Conservation (phyloP, 495 filamentous ascomycete species). For the Penicillium goetzii region DNA sequence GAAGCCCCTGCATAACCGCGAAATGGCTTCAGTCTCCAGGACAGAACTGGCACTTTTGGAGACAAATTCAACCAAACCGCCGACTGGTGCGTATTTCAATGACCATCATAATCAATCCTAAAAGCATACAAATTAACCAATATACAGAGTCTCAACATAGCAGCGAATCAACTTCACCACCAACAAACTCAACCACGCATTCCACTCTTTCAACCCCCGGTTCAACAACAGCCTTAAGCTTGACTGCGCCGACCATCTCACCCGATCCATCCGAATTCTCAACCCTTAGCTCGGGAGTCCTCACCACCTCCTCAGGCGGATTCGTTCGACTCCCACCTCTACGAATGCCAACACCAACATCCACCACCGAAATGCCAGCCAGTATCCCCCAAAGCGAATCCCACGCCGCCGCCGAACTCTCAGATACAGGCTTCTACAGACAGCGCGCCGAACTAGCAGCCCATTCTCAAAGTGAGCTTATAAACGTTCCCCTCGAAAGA, state of each 20-base stretch:
- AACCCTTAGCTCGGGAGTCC: neutral
- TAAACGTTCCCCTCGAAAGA: conserved; percentile 34
- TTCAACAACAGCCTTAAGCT: conserved; percentile 2
- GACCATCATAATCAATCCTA: neutral
- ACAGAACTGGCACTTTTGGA: neutral
- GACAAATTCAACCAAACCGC: neutral
- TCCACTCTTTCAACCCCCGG: neutral
- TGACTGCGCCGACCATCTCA: neutral
- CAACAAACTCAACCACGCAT: neutral
- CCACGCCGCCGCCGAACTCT: conserved; percentile 33
- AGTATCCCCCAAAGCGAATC: conserved; percentile 14
- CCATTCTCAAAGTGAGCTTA: conserved; percentile 35
- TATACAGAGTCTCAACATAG: neutral
- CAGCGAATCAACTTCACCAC: neutral
- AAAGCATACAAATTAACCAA: neutral
- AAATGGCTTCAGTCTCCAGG: conserved; percentile 5
- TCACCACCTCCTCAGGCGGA: neutral
- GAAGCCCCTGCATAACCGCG: conserved; percentile 7
- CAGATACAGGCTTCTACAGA: conserved; percentile 40
- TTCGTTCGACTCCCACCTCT: neutral
- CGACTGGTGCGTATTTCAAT: neutral
- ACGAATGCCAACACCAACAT: neutral
- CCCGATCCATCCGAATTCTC: conserved; percentile 6
- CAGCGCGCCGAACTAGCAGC: conserved; percentile 36
- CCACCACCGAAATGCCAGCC: conserved; percentile 8